Base-by-base conservation (phyloP, 1,139 yeast species). In the Hansenula sp. region DNA sequence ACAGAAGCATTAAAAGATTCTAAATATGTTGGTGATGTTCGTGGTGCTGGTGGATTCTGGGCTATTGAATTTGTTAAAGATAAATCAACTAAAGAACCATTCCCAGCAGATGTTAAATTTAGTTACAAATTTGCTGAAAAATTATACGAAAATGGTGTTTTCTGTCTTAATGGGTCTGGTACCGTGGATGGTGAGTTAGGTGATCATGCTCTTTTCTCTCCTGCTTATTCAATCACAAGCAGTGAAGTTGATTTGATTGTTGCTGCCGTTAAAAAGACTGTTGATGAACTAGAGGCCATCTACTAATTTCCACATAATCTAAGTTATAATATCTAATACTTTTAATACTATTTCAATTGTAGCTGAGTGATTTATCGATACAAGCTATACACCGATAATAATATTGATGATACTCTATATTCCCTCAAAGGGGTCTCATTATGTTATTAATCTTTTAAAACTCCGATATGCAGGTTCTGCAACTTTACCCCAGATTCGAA, bases 41-140 rank as follows among this genome's bases (percentile, higher is more conserved):
- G 84, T 62, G 84, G 84, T 33, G 59, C 71, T 44, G 83, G 83
- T 44, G 76, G 79, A 18, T 79, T 79, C 60, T 75, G 82, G 76
- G 65, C 78, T 6, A 51, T 78, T 43, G 84, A 79, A 57, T 63
- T 76, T 39, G 79, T 77, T 47, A 68, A 75, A 52, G 66, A 77
- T 54, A 68, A 68, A 42, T 54, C 42, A 11, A 70, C 80, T 28
- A 75, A 74, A 47, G 75, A 73, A 48, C 63, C 69, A 10, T 74
- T 75, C 47, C 65, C 64, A 18, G 55, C 62, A 12, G 55, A 54
- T 8, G 39, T 63, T 20, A 57, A 60, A 22, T 58, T 69, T 32
- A 70, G 66, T 22, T 55, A 59, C 16, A 38, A 40, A 37, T 42
- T 44, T 35, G 27, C 39, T 30, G 43, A 41, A 39, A 55, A 59